Evolutionary conservation across 176 grass and related monocot genomes (phyloP), one percentile per base, ranked within the genome.

Genomic region (Pontederia paniculata): DNA sequence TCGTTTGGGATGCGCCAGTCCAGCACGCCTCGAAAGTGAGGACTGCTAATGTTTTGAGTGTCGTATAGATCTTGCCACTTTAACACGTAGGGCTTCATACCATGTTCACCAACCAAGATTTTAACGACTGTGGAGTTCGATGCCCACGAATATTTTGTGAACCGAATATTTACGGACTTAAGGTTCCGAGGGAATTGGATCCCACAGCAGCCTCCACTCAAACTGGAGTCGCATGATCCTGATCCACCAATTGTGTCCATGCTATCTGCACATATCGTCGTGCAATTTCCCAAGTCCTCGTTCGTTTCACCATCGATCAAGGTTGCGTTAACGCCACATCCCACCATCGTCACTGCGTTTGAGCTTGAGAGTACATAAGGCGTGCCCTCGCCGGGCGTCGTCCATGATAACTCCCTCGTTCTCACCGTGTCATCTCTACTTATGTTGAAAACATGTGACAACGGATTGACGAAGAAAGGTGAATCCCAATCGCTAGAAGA

Each of bases 141-240:
- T n/a, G n/a, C n/a, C n/a, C n/a, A n/a, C n/a, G n/a, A n/a, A n/a
- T n/a, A n/a, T n/a, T n/a, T n/a, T n/a, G n/a, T n/a, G n/a, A 31
- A 31, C 25, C 31, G 12, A 44, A 63, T 63, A 12, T 1, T 12
- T 28, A 76, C 70, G 49, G 77, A 77, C 21, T 19, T 21, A 8
- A 41, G 49, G 17, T 5, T 65, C 1, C 2, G 12, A 0, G 37
- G 15, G 59, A 77, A 31, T 1, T 42, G 23, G 0, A 63, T 48
- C 21, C 69, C 48, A 57, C 73, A 85, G 42, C 77, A 77, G 0
- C 0, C 0, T 9, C 70, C 8, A 23, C 73, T 68, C 9, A 51
- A 5, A 31, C 5, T 5, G 25, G 25, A 2, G 5, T 5, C 5
- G 5, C 25, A 31, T 31, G 25, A 31, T 31, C 25, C 25, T n/a